Percentiles rank a stretch among this genome's conserved stretches.
These are phyloP conservation scores for Carnegiea gigantea DNA, from an alignment of 179 eudicot species.

Conservation along the genomic window DNA sequence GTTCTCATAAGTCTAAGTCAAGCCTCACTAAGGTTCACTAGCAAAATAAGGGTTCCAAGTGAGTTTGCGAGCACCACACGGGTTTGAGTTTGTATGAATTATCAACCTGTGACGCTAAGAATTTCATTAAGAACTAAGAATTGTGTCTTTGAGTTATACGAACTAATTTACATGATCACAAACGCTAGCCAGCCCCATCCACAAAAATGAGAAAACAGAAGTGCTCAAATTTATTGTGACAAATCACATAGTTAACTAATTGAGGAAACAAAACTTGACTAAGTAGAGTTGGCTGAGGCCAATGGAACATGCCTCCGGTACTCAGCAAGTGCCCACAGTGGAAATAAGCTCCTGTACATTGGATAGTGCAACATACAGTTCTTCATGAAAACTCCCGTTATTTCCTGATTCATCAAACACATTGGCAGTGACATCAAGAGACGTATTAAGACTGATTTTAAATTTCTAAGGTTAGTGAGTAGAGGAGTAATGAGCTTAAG, in stretches of 20 bases:
- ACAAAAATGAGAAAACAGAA: background rate
- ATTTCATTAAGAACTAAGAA: too few species aligned
- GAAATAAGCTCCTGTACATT: slow-evolving; percentile 57
- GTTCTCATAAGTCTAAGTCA: too few species aligned
- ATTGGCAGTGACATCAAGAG: background rate
- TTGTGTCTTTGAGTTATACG: too few species aligned
- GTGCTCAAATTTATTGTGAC: too few species aligned
- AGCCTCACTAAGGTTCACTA: too few species aligned
- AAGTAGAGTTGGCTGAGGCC: slow-evolving; percentile 1
- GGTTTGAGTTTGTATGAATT: too few species aligned
- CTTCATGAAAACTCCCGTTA: slow-evolving; percentile 64
- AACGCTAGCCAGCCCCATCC: background rate
- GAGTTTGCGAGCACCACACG: too few species aligned
- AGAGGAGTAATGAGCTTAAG: background rate
- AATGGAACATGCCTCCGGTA: slow-evolving; percentile 41
- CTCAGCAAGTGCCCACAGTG: slow-evolving; percentile 75
- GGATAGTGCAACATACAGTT: slow-evolving; percentile 73
- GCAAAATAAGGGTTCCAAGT: too few species aligned
- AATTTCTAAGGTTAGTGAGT: background rate
- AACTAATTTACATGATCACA: too few species aligned
- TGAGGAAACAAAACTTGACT: background rate
- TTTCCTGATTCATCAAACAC: slow-evolving; percentile 41
- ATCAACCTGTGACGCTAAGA: too few species aligned
- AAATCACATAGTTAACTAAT: background rate
- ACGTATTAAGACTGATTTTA: background rate